Percentiles rank a stretch among this genome's conserved stretches.
Evolutionary conservation across 495 filamentous ascomycete genomes (phyloP).

Genomic region (Xylaria cubensis): DNA sequence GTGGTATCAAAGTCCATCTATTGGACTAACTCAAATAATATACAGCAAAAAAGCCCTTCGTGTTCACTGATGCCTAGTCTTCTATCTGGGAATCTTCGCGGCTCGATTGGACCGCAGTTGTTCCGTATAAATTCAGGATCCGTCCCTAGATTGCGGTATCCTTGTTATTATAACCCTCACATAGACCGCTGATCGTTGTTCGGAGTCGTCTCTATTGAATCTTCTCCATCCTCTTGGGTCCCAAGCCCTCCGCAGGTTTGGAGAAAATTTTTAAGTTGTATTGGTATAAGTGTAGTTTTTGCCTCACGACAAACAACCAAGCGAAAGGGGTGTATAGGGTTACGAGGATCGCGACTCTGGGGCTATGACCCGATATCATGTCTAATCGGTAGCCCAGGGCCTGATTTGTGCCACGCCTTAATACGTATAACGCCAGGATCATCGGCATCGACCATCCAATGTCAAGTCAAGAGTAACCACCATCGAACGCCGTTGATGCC

Average conservation of each 20-base stretch:
- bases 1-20: constrained; percentile 32
- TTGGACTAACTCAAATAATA: constrained; percentile 45
- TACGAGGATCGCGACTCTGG: constrained; percentile 36
- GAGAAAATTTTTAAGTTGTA: constrained; percentile 34
- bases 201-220: constrained; percentile 17
- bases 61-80: constrained; percentile 36
- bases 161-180: constrained; percentile 27
- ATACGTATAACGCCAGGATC: constrained; percentile 47
- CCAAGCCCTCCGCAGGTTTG: constrained; percentile 37
- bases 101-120: constrained; percentile 33
- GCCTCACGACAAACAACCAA: constrained; percentile 36
- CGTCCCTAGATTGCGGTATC: constrained; percentile 20
- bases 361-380: constrained; percentile 38
- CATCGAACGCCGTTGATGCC: constrained; percentile 61
- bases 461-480: constrained; percentile 49
- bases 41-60: constrained; percentile 43
- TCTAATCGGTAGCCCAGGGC: constrained; percentile 35
- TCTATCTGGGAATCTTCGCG: constrained; percentile 35
- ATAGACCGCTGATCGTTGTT: constrained; percentile 27
- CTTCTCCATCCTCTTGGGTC: constrained; percentile 24
- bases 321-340: constrained; percentile 57
- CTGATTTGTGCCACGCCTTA: constrained; percentile 46
- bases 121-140: constrained; percentile 21
- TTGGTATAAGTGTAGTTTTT: constrained; percentile 30
- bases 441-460: constrained; percentile 53